These are phyloP conservation scores for Asterella californica DNA, from an alignment of 225 moss, liverwort and hornwort species.

Conservation along the genomic window DNA sequence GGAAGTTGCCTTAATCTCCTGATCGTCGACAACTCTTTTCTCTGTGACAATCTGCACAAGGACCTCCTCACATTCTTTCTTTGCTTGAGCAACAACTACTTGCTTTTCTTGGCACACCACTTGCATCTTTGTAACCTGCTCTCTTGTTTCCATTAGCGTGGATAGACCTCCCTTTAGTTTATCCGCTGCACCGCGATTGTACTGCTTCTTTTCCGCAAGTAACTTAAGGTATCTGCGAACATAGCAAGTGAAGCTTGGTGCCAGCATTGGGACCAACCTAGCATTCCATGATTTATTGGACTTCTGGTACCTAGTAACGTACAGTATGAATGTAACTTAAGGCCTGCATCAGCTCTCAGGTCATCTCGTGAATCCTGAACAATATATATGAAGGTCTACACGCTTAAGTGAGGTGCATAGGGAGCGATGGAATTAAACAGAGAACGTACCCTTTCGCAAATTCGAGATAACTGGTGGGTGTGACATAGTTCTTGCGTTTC, in stretches of 20 bases:
- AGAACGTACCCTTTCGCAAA: slow-evolving; percentile 67
- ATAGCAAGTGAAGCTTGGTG: not conserved
- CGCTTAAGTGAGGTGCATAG: not conserved
- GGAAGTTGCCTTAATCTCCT: slow-evolving; percentile 60
- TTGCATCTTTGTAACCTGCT: slow-evolving; percentile 68
- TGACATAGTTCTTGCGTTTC: slow-evolving; percentile 71
- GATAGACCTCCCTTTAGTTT: slow-evolving; percentile 72
- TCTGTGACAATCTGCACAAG: slow-evolving; percentile 70
- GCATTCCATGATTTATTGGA: not conserved
- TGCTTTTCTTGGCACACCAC: slow-evolving; percentile 70
- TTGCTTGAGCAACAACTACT: slow-evolving; percentile 62
- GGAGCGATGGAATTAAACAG: not conserved
- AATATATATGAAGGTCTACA: not conserved
- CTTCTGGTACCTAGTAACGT: not conserved
- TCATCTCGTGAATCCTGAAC: not conserved
- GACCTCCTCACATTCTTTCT: slow-evolving; percentile 71
- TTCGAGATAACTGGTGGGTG: slow-evolving; percentile 79
- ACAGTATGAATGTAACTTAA: not conserved
- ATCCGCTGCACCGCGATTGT: slow-evolving; percentile 54
- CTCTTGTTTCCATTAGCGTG: slow-evolving; percentile 59
- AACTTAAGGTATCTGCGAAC: slow-evolving; percentile 51
- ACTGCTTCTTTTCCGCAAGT: slow-evolving; percentile 57
- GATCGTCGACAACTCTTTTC: slow-evolving; percentile 73
- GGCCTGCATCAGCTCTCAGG: not conserved
- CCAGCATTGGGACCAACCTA: not conserved